These are phyloP conservation scores for Lathyrus tuberosus DNA, from an alignment of 306 rosid genomes.

Conservation along the genomic window DNA sequence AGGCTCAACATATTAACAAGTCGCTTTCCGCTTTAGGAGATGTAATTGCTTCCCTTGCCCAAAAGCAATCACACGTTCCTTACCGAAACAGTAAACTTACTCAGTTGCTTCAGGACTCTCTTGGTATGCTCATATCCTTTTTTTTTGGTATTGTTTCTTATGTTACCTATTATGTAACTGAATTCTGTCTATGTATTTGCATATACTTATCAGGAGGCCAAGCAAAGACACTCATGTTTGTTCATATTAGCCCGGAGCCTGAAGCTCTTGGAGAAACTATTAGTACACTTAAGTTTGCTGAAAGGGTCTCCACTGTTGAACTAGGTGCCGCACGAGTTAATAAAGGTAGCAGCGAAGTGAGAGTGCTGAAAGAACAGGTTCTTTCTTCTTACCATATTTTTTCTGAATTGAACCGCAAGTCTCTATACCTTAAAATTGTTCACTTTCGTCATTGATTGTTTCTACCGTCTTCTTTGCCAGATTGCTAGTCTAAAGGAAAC, in stretches of 20 bases:
- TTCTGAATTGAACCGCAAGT: not conserved
- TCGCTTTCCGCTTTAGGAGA: constrained; percentile 96
- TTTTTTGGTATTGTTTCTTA: not conserved
- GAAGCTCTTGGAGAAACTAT: constrained; percentile 82
- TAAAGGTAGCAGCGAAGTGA: constrained; percentile 73
- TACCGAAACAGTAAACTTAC: constrained; percentile 94
- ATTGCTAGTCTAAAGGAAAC: constrained; percentile 75
- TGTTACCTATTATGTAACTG: constrained; percentile 8
- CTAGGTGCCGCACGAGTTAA: constrained; percentile 91
- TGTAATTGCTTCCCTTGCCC: constrained; percentile 89
- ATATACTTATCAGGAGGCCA: constrained; percentile 72
- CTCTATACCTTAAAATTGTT: constrained; percentile 3
- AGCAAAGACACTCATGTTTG: constrained; percentile 98
- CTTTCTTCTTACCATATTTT: constrained; percentile 8
- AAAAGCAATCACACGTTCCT: constrained; percentile 83
- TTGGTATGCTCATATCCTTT: constrained; percentile 54
- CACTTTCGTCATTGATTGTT: constrained; percentile 9
- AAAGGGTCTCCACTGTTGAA: constrained; percentile 89
- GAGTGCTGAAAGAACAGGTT: constrained; percentile 95
- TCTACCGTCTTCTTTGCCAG: constrained; percentile 46
- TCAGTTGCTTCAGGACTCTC: constrained; percentile 92
- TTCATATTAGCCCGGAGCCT: constrained; percentile 84
- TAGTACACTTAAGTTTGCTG: constrained; percentile 94
- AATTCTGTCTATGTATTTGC: constrained; percentile 6
- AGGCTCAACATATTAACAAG: constrained; percentile 94